Evolutionary conservation across 371 early-diverging fungal species (phyloP).

Genomic region (Enterocytospora artemiae): DNA sequence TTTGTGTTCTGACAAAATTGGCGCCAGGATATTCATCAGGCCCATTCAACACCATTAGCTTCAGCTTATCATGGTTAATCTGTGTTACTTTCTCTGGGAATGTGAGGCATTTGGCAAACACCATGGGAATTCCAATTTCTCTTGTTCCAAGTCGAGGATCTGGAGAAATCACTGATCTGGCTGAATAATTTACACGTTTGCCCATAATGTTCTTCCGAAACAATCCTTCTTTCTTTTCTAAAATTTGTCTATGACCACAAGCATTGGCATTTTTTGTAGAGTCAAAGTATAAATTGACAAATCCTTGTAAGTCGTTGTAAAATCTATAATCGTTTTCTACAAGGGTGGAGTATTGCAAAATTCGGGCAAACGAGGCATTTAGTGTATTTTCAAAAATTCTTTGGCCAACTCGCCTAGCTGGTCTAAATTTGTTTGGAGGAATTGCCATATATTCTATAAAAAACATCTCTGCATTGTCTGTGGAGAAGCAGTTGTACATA

Average conservation of each 20-base stretch:
- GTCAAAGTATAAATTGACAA: constrained; percentile 62
- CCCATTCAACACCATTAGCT: constrained; percentile 88
- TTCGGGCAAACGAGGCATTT: constrained; percentile 70
- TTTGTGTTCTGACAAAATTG: constrained; percentile 37
- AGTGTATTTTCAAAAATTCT: constrained; percentile 80
- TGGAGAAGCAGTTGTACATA: constrained; percentile 22
- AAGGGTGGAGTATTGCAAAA: constrained; percentile 69
- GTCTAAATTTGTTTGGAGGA: constrained; percentile 81
- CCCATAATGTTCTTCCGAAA: constrained; percentile 99
- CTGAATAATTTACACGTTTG: constrained; percentile 97
- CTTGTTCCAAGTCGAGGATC: constrained; percentile 92
- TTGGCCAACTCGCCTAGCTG: constrained; percentile 74
- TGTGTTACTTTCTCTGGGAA: constrained; percentile 92
- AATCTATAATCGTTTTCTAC: constrained; percentile 47
- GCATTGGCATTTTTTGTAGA: constrained; percentile 60
- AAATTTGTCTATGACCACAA: constrained; percentile 69
- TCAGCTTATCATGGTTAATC: constrained; percentile 77
- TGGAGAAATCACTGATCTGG: constrained; percentile 96
- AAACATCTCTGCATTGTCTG: constrained; percentile 62
- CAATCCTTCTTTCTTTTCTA: constrained; percentile 99
- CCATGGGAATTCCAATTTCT: constrained; percentile 92
- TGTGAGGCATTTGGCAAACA: constrained; percentile 86
- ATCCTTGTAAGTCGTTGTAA: constrained; percentile 34
- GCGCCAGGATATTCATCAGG: constrained; percentile 95
- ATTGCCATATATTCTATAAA: constrained; percentile 76